Evolutionary conservation across 2,329 filamentous ascomycete species (phyloP).

Genomic region (Sclerotinia spermophila): DNA sequence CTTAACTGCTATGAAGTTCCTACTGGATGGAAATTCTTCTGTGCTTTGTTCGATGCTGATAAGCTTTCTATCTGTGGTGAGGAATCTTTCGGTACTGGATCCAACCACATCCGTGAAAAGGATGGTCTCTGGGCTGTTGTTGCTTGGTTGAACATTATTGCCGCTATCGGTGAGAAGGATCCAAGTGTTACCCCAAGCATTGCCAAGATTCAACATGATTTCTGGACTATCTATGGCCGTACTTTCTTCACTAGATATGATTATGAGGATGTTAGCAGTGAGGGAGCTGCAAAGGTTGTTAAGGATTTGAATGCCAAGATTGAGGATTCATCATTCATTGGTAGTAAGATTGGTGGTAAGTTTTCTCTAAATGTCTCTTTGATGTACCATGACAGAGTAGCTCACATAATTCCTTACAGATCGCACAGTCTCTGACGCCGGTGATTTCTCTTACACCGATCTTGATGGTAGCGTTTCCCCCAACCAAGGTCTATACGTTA

Average conservation of each 20-base stretch:
- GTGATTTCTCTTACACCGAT: constrained; percentile 97
- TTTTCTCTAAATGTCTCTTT: constrained; percentile 23
- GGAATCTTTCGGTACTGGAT: constrained; percentile 96
- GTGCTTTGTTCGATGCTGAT: constrained; percentile 86
- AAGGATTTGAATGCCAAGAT: constrained; percentile 76
- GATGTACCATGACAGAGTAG: constrained; percentile 15
- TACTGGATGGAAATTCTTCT: constrained; percentile 99
- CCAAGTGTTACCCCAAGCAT: constrained; percentile 83
- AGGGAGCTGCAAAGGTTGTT: constrained; percentile 87
- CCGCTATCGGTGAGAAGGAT: constrained; percentile 80
- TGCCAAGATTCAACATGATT: constrained; percentile 92
- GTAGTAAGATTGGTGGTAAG: constrained; percentile 71
- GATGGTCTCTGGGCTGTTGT: constrained; percentile 97
- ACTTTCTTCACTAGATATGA: constrained; percentile 99
- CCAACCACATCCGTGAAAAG: constrained; percentile 99
- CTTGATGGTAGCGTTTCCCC: constrained; percentile 94
- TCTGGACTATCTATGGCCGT: constrained; percentile 93
- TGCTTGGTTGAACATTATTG: constrained; percentile 98
- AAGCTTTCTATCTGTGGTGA: constrained; percentile 98
- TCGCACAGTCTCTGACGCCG: constrained; percentile 82
- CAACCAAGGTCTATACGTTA: constrained; percentile 93
- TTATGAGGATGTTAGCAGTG: constrained; percentile 91
- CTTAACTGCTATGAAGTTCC: constrained; percentile 94
- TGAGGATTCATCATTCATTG: constrained; percentile 69
- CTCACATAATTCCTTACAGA: constrained; percentile 39